phyloP scores from a whole-genome alignment of 2,329 filamentous ascomycete species.

The Verticillium dahliae region DNA sequence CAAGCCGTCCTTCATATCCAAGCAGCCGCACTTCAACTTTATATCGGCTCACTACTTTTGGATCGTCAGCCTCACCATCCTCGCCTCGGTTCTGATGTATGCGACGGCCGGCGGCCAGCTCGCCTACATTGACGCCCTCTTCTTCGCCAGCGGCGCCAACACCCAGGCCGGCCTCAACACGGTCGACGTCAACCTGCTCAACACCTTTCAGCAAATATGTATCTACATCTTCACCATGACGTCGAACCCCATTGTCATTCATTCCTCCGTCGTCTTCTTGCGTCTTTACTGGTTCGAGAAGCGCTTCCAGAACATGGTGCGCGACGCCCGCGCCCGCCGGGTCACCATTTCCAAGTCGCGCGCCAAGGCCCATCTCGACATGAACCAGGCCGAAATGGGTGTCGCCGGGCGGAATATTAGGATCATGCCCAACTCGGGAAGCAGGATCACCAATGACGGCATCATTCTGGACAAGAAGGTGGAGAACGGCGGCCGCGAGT shows the following conservation, averaged over 20 bases:
- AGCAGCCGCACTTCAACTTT: slow-evolving; percentile 69
- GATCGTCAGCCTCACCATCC: slow-evolving; percentile 65
- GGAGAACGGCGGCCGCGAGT: slow-evolving; percentile 18
- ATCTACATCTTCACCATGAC: slow-evolving; percentile 67
- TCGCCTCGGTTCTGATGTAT: slow-evolving; percentile 74
- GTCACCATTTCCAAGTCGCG: slow-evolving; percentile 57
- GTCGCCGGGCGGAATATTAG: slow-evolving; percentile 61
- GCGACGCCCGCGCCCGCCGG: slow-evolving; percentile 62
- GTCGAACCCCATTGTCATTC: slow-evolving; percentile 77
- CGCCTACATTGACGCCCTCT: slow-evolving; percentile 78
- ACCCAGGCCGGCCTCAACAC: slow-evolving; percentile 95
- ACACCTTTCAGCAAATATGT: slow-evolving; percentile 67
- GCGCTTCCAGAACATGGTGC: slow-evolving; percentile 78
- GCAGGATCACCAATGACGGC: slow-evolving; percentile 56
- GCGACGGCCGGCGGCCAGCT: slow-evolving; percentile 51
- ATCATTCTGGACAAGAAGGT: slow-evolving; percentile 39
- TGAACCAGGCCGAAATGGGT: slow-evolving; percentile 49
- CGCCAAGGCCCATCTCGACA: slow-evolving; percentile 37
- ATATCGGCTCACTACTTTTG: slow-evolving; percentile 79
- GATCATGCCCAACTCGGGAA: slow-evolving; percentile 54
- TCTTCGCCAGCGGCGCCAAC: slow-evolving; percentile 77
- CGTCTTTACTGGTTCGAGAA: slow-evolving; percentile 98
- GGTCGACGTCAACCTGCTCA: slow-evolving; percentile 58
- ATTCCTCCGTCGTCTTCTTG: slow-evolving; percentile 82
- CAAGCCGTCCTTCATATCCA: slow-evolving; percentile 51